phyloP scores from a whole-genome alignment of 2,329 filamentous ascomycete genomes.

The Berkeleyomyces rouxiae region DNA sequence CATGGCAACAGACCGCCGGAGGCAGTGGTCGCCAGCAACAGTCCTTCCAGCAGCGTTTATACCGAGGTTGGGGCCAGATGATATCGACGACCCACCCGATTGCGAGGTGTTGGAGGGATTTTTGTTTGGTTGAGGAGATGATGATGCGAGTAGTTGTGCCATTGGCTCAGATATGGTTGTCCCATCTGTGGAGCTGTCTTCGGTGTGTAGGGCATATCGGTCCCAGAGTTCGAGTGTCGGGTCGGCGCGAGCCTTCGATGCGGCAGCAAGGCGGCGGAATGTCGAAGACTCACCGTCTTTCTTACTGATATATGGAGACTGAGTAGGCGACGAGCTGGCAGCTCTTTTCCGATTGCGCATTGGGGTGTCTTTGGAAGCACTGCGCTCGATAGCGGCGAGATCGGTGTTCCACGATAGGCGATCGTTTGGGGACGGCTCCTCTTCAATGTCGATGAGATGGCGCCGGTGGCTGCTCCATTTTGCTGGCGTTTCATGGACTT shows the following conservation, averaged over 20 bases:
- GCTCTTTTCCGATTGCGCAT: constrained; percentile 45
- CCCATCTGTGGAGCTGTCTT: constrained; percentile 15
- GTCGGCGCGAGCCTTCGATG: constrained; percentile 40
- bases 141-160: constrained; percentile 27
- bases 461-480: constrained; percentile 37
- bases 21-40: neutral
- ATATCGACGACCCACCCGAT: neutral
- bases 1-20: constrained; percentile 8
- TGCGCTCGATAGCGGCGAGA: constrained; percentile 25
- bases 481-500: constrained; percentile 33
- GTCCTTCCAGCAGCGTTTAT: neutral
- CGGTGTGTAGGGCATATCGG: constrained; percentile 42
- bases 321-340: constrained; percentile 55
- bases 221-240: constrained; percentile 65
- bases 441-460: constrained; percentile 27
- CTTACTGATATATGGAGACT: constrained; percentile 35
- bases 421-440: constrained; percentile 40
- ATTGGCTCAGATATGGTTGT: constrained; percentile 2
- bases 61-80: neutral
- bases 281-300: constrained; percentile 10
- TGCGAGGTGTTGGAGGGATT: constrained; percentile 14
- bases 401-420: constrained; percentile 43
- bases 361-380: constrained; percentile 34
- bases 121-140: constrained; percentile 46
- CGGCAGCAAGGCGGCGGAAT: constrained; percentile 12